Base-by-base conservation (phyloP, 805 yeast genomes). In the Candida easanensis region DNA sequence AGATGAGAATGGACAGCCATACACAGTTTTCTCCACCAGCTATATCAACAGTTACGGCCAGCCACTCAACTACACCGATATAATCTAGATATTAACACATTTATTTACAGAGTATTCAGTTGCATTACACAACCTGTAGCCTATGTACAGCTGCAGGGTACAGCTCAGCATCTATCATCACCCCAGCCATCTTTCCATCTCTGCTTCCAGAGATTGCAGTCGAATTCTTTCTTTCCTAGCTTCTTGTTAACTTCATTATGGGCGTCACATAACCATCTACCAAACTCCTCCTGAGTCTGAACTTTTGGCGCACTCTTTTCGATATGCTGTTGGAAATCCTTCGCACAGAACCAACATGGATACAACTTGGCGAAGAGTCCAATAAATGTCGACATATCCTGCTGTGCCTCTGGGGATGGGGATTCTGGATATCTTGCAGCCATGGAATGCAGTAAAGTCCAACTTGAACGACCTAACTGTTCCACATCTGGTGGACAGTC, bases 181-280 rank as follows among this genome's bases (percentile, higher is more conserved):
- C 84, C 84, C 97, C 96, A 89, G 0, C 97, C 97, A 54, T 88
- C 95, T 52, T 76, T 81, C 99, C 99, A 91, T 59, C 99, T 80
- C 56, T 85, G 79, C 60, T 82, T 82, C 99, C 99, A 93, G 50
- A 86, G 73, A 45, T 80, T 71, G 57, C 98, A 91, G 60, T 91
- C 89, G 60, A 93, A 93, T 43, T 69, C 70, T 6, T 87, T 88
- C 64, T 93, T 93, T 1, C 96, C 95, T 21, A 91, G 61, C 62
- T 89, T 90, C 16, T 62, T 70, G 63, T 93, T 93, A n/a, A 93
- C 98, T 28, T 77, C 86, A 58, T 93, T 93, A 65, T 93, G 99
- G 2, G 98, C 98, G 48, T 81, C 85, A 66, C 98, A 93, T 42
- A 93, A 67, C 99, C 99, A 93, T 53, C 65, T 70, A 0, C 97